Base-by-base conservation (phyloP, 1,284 basidiomycete species). In the Ceratorhiza oryzae-sativae region DNA sequence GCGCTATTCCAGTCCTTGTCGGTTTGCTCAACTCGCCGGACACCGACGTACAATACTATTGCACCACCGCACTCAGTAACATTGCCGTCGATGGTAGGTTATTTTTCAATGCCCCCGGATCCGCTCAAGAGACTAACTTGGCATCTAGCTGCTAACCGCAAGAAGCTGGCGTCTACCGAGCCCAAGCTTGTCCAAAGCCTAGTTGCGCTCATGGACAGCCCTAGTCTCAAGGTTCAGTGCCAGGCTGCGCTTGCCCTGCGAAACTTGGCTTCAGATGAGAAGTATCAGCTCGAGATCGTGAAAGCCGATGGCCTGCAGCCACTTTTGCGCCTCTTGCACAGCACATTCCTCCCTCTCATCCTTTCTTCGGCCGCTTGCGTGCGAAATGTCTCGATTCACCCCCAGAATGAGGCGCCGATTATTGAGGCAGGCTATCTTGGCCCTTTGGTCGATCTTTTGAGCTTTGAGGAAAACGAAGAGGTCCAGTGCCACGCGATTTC, bases 401-500 rank as follows among this genome's bases (percentile, higher is more conserved):
- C 97, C 0, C 89, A 91, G 79, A 99, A 99, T 84, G 97, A 99
- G 81, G 97, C 95, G 0, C 97, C 97, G 18, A 99, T 99, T 80
- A 99, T 99, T 80, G 97, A 99, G 78, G 94, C 94, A 49, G 96
- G 96, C 27, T 99, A 99, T 86, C 83, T 99, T 70, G 91, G 95
- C 78, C 97, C 97, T 1, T 84, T 99, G 49, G 98, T 99, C 80
- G 95, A 95, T 79, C 86, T 99, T 45, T 85, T 99, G 46, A 95
- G 95, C 4, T 99, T 99, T 84, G 98, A 93, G 81, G 97, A 99
- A 81, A 99, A 99, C 79, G 97, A 99, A 82, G 97, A 99, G 82
- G 95, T 99, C 39, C 97, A 99, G 81, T 99, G 97, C 78, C 97
- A 99, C 79, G 97, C 97, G n/a, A 99, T 99, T 77, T 97, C 94